A percentile compares a stretch with the other conserved stretches of the same genome.
phyloP scores from a whole-genome alignment of 2,329 filamentous ascomycete species.

The Capronia epimyces region DNA sequence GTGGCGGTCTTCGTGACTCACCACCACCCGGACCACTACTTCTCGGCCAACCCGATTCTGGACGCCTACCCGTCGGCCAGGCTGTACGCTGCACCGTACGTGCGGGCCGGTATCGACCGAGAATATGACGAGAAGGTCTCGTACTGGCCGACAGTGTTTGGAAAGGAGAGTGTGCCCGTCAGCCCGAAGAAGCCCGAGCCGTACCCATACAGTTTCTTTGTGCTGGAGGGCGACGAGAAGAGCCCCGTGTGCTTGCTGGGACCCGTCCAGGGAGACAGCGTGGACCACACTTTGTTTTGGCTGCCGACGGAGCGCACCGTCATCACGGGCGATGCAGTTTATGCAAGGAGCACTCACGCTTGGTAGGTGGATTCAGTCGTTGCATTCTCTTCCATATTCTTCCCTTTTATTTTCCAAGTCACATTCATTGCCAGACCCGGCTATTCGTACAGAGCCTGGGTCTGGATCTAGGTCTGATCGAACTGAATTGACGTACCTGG shows the following conservation, averaged over 20 bases:
- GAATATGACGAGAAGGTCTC: constrained; percentile 35
- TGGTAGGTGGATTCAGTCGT: constrained; percentile 21
- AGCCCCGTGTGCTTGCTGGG: constrained; percentile 32
- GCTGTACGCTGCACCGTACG: constrained; percentile 29
- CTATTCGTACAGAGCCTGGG: too few species aligned
- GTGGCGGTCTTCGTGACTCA: constrained; percentile 35
- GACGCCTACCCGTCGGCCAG: constrained; percentile 29
- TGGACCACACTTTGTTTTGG: constrained; percentile 34
- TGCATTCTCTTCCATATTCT: too few species aligned
- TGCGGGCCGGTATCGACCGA: constrained; percentile 33
- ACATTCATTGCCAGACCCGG: neutral
- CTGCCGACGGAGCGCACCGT: constrained; percentile 30
- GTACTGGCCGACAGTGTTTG: constrained; percentile 33
- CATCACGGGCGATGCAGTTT: constrained; percentile 32
- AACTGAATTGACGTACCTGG: too few species aligned
- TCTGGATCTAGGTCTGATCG: too few species aligned
- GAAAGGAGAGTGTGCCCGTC: constrained; percentile 31
- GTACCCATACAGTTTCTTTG: constrained; percentile 32
- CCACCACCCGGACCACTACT: constrained; percentile 36
- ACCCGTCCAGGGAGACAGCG: constrained; percentile 33
- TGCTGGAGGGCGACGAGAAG: constrained; percentile 28
- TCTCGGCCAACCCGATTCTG: constrained; percentile 33
- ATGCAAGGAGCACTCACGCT: constrained; percentile 33
- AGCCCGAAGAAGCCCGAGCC: constrained; percentile 30
- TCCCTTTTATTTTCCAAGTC: neutral